A percentile compares a stretch with the other conserved stretches of the same genome.
Conservation (phyloP, 306 rosid species). For the Quercus gilva region DNA sequence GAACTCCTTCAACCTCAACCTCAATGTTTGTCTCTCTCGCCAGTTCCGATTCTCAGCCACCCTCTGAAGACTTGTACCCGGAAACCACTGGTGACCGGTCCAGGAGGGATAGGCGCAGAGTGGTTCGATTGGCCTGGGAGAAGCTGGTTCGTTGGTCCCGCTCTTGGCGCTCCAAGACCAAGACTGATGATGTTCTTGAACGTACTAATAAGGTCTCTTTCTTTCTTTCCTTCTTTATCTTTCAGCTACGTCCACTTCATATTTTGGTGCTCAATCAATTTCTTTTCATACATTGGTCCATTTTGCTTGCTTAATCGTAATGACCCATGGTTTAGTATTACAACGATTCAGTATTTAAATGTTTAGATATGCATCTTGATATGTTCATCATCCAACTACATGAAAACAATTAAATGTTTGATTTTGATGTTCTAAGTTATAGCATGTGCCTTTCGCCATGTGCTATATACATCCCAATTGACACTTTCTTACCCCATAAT, state of each 20-base stretch:
- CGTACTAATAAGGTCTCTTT: slow-evolving; percentile 73
- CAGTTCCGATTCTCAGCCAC: slow-evolving; percentile 10
- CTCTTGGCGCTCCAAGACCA: slow-evolving; percentile 73
- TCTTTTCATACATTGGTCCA: no score
- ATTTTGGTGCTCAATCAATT: no score
- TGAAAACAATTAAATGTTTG: no score
- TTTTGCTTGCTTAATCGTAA: no score
- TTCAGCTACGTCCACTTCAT: no score
- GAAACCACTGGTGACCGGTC: slow-evolving; percentile 33
- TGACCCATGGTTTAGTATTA: no score
- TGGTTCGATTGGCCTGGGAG: slow-evolving; percentile 87
- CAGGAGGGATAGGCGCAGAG: slow-evolving; percentile 54
- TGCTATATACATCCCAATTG: no score
- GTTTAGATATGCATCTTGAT: no score
- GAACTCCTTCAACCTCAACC: slow-evolving; percentile 23
- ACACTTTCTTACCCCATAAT: no score
- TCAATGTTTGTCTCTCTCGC: slow-evolving; percentile 16
- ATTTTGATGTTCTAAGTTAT: no score
- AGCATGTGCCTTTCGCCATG: neutral
- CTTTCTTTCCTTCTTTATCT: neutral
- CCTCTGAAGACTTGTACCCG: slow-evolving; percentile 21
- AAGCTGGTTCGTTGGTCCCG: slow-evolving; percentile 90
- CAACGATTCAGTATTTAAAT: no score
- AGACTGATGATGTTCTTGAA: slow-evolving; percentile 80
- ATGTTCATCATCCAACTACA: no score